phyloP scores from a whole-genome alignment of 306 rosid species.

The Cyamopsis tetragonoloba region DNA sequence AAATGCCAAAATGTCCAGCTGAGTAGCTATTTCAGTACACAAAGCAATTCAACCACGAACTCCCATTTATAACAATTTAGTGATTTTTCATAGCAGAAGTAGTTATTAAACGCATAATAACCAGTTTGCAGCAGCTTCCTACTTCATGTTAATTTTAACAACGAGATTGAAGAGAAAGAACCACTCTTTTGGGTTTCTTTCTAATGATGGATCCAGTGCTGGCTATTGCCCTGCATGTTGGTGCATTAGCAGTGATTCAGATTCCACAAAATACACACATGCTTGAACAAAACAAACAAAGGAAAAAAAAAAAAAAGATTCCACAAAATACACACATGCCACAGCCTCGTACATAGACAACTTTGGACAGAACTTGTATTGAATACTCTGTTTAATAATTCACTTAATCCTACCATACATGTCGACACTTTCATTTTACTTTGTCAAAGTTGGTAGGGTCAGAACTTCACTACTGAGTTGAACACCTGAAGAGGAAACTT shows the following conservation, averaged over 20 bases:
- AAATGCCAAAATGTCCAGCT: slow-evolving; percentile 14
- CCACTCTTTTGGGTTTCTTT: slow-evolving; percentile 15
- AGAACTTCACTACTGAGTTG: not conserved
- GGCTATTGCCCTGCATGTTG: slow-evolving; percentile 1
- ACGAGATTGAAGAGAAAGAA: slow-evolving; percentile 1
- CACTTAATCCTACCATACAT: slow-evolving; percentile 27
- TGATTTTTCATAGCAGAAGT: not conserved
- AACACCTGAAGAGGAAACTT: slow-evolving; percentile 17
- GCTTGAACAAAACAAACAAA: no score
- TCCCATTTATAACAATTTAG: slow-evolving; percentile 6
- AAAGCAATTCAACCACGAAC: not conserved
- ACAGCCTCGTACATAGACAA: slow-evolving; percentile 17
- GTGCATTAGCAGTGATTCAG: slow-evolving; percentile 8
- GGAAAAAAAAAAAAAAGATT: no score
- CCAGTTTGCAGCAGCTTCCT: not conserved
- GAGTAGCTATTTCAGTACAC: not conserved
- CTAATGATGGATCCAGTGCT: not conserved
- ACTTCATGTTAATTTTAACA: slow-evolving; percentile 11
- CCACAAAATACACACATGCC: not conserved
- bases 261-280: slow-evolving; percentile 19
- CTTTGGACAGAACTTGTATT: slow-evolving; percentile 14
- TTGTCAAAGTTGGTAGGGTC: slow-evolving; percentile 30
- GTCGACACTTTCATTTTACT: slow-evolving; percentile 26
- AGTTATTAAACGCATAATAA: slow-evolving; percentile 1
- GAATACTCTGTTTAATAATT: not conserved